Conservation (phyloP, 805 yeast species). For the Spathaspora sp. region DNA sequence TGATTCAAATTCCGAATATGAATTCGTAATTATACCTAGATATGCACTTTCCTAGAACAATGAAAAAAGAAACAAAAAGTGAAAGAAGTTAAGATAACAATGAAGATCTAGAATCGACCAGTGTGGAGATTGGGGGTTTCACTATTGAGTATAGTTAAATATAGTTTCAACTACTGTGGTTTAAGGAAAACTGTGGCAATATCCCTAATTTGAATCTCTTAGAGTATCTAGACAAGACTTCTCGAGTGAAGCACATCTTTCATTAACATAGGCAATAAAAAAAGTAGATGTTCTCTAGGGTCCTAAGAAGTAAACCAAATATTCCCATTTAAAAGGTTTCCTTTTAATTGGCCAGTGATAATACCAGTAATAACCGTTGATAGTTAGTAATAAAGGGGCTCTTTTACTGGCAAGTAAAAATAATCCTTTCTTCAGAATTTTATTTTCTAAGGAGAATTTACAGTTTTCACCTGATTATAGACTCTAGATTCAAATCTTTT, state of each 20-base stretch:
- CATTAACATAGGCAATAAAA: too few species aligned
- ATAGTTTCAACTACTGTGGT: neutral
- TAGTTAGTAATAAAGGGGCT: too few species aligned
- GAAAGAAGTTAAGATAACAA: neutral
- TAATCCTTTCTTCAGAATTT: neutral
- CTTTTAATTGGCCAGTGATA: too few species aligned
- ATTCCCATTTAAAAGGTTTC: too few species aligned
- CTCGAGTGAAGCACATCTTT: too few species aligned
- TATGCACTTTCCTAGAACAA: neutral
- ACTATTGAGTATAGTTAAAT: neutral
- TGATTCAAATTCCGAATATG: neutral
- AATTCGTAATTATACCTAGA: neutral
- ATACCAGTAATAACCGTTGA: too few species aligned
- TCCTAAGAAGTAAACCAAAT: too few species aligned
- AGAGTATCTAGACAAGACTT: too few species aligned
- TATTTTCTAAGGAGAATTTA: neutral
- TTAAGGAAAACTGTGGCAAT: too few species aligned
- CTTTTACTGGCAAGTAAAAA: too few species aligned
- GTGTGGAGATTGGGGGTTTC: neutral
- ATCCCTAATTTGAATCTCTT: too few species aligned
- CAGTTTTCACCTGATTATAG: neutral
- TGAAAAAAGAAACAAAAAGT: neutral
- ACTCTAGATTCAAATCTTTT: neutral
- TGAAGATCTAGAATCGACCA: neutral
- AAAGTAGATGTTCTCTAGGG: too few species aligned